These are phyloP conservation scores for Mycena vulgaris DNA, from an alignment of 768 basidiomycete genomes.

Conservation along the genomic window DNA sequence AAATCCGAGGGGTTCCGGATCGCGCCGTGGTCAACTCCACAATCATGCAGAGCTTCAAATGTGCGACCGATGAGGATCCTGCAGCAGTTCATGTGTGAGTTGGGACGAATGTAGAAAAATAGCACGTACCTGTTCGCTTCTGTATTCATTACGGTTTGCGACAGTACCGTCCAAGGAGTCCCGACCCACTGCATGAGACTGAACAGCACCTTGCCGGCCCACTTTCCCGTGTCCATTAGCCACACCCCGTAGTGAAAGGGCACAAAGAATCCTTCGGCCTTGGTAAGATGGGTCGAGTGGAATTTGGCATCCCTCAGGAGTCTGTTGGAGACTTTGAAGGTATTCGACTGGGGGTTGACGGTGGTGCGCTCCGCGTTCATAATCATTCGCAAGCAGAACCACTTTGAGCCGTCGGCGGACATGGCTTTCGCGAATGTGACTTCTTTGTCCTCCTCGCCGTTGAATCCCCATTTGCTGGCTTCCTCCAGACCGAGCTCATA, in stretches of 20 bases:
- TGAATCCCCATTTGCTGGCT: neutral
- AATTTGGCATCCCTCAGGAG: neutral
- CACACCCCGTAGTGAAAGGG: constrained; percentile 21
- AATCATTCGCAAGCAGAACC: neutral
- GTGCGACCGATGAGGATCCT: neutral
- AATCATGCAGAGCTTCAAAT: neutral
- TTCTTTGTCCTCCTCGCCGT: neutral
- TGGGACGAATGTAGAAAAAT: neutral
- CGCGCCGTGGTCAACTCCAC: neutral
- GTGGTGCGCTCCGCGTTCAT: neutral
- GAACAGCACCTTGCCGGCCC: neutral
- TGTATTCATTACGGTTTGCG: neutral
- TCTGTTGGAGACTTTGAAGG: neutral
- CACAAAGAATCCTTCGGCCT: neutral
- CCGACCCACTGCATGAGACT: constrained; percentile 14
- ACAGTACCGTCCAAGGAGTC: neutral
- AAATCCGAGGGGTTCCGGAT: neutral
- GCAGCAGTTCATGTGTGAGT: neutral
- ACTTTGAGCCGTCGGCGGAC: neutral
- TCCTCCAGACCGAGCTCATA: neutral
- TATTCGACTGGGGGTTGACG: neutral
- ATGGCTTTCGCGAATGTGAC: neutral
- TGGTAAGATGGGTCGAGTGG: neutral
- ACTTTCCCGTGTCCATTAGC: constrained; percentile 14
- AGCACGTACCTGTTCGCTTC: neutral